phyloP scores from a whole-genome alignment of 768 basidiomycete genomes.

The Cantharellus anzutake region DNA sequence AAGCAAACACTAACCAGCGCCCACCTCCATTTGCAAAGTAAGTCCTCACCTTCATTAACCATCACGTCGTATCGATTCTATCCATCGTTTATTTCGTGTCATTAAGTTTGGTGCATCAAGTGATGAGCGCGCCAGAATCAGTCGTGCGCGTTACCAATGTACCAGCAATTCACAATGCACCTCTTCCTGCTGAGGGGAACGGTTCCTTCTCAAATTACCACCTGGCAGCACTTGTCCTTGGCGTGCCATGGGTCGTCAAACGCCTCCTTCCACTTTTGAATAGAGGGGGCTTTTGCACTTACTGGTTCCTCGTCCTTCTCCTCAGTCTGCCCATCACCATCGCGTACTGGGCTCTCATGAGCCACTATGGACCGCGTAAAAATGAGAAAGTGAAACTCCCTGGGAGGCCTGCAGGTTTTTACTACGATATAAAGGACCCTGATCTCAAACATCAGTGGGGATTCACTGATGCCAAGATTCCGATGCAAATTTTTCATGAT shows the following conservation, averaged over 20 bases:
- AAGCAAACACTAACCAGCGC: too few relatives aligned
- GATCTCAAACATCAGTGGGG: slow-evolving; percentile 64
- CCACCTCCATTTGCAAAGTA: too few relatives aligned
- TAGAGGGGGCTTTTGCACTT: slow-evolving; percentile 71
- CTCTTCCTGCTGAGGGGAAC: slow-evolving; percentile 71
- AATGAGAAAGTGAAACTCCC: slow-evolving; percentile 78
- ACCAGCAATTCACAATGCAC: slow-evolving; percentile 72
- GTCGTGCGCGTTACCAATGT: slow-evolving; percentile 28
- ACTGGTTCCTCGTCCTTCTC: slow-evolving; percentile 58
- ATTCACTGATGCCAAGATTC: slow-evolving; percentile 69
- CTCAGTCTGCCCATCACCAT: slow-evolving; percentile 61
- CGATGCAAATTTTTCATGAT: slow-evolving; percentile 95
- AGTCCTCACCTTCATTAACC: neutral
- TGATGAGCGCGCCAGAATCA: neutral
- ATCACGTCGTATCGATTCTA: neutral
- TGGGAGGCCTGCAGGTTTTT: slow-evolving; percentile 69
- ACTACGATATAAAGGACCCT: slow-evolving; percentile 76
- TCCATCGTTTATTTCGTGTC: too few relatives aligned
- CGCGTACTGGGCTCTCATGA: slow-evolving; percentile 80
- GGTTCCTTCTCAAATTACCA: slow-evolving; percentile 67
- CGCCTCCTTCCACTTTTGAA: slow-evolving; percentile 62
- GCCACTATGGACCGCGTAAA: slow-evolving; percentile 56
- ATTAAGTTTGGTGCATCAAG: too few relatives aligned
- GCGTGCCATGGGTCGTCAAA: slow-evolving; percentile 73
- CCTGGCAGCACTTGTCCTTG: slow-evolving; percentile 55